Evolutionary conservation across 805 yeast species (phyloP).

Genomic region (Jamesozyma spencerorum): DNA sequence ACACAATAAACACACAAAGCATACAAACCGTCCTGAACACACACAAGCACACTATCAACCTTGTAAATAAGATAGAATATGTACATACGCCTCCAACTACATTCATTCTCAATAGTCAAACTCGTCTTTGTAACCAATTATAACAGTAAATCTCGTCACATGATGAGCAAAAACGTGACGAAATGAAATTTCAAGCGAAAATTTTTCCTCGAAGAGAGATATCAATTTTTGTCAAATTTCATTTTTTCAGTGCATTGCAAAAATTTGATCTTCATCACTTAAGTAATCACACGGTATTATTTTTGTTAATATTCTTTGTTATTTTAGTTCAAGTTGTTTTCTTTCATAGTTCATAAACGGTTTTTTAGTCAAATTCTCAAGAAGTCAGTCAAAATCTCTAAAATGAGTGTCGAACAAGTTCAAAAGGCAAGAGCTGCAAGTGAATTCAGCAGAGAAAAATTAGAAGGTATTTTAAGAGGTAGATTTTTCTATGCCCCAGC

Average conservation of each 20-base stretch:
- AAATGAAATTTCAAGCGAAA: too few species aligned
- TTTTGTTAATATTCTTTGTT: background rate
- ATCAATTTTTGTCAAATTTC: too few species aligned
- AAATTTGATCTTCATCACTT: background rate
- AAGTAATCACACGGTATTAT: background rate
- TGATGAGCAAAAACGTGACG: too few species aligned
- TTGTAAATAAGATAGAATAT: background rate
- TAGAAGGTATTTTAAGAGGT: constrained; percentile 87
- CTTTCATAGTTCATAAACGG: constrained; percentile 13
- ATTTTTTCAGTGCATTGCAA: background rate
- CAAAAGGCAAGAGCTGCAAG: constrained; percentile 25
- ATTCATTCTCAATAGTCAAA: too few species aligned
- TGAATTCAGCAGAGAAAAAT: constrained; percentile 69
- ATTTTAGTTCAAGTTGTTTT: constrained; percentile 7
- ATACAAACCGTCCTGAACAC: background rate
- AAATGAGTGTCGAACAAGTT: constrained; percentile 29
- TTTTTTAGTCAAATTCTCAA: constrained; percentile 23
- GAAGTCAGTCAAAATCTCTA: constrained; percentile 21
- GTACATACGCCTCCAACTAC: background rate
- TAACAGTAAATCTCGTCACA: too few species aligned
- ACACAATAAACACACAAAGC: background rate
- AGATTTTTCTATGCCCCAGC: constrained; percentile 97
- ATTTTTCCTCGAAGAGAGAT: too few species aligned
- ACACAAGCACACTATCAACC: background rate
- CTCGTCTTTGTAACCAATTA: background rate